A percentile compares a stretch with the other conserved stretches of the same genome.
Conservation (phyloP, 83 land plant species). For the Picea abies region DNA sequence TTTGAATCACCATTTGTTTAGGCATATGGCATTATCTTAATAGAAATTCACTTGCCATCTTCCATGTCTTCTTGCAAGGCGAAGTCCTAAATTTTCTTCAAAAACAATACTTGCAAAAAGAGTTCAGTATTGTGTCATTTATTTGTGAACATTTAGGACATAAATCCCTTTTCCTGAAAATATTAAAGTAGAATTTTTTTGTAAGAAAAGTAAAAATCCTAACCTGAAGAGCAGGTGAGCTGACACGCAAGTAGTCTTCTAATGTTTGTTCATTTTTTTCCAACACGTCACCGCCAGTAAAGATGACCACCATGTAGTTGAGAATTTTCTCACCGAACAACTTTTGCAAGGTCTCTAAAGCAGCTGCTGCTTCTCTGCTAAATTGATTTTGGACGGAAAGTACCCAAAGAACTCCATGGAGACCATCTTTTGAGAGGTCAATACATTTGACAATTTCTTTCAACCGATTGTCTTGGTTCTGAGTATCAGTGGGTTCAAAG, state of each 20-base stretch:
- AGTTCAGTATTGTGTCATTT: too few species aligned
- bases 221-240: slow-evolving; percentile 33
- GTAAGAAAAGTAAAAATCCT: not conserved
- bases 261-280: slow-evolving; percentile 61
- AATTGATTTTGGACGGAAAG: slow-evolving; percentile 68
- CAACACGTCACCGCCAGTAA: slow-evolving; percentile 81
- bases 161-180: not conserved
- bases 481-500: slow-evolving; percentile 63
- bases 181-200: not conserved
- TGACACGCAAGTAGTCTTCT: slow-evolving; percentile 41
- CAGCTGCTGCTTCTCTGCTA: slow-evolving; percentile 66
- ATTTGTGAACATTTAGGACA: too few species aligned
- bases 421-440: slow-evolving; percentile 80
- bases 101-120: too few species aligned
- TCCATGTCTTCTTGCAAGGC: too few species aligned
- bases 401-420: slow-evolving; percentile 78
- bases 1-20: too few species aligned
- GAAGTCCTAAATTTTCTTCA: too few species aligned
- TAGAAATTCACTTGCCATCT: too few species aligned
- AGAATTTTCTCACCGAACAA: slow-evolving; percentile 62
- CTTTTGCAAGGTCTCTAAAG: slow-evolving; percentile 42
- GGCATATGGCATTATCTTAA: too few species aligned
- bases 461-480: slow-evolving; percentile 45
- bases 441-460: slow-evolving; percentile 76
- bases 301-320: slow-evolving; percentile 75